Conservation (phyloP, 2,329 filamentous ascomycete species). For the Pseudopithomyces maydicus region DNA sequence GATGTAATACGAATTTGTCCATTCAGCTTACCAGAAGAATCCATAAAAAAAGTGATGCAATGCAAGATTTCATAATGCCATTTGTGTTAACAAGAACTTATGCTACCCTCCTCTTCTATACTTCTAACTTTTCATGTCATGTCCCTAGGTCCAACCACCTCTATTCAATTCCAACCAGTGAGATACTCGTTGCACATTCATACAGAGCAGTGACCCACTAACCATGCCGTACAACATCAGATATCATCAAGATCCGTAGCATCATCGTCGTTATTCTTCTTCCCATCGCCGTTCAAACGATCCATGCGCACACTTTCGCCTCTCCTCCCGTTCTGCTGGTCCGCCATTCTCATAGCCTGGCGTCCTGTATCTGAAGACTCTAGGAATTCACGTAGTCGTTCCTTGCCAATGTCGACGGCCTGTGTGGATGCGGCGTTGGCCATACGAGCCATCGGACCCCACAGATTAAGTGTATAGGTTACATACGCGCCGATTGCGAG, state of each 20-base stretch:
- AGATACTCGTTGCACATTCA: background rate
- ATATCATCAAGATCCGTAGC: constrained; percentile 42
- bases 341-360: constrained; percentile 76
- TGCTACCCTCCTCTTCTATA: background rate
- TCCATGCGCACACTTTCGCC: constrained; percentile 42
- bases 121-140: background rate
- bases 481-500: constrained; percentile 79
- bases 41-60: too few species aligned
- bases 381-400: constrained; percentile 86
- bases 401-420: constrained; percentile 88
- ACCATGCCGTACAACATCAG: constrained; percentile 21
- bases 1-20: too few species aligned
- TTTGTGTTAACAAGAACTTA: background rate
- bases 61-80: background rate
- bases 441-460: constrained; percentile 96
- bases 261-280: constrained; percentile 40
- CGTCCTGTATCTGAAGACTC: constrained; percentile 84
- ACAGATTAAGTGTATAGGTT: constrained; percentile 91
- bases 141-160: background rate
- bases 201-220: background rate
- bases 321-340: constrained; percentile 15
- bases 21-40: too few species aligned
- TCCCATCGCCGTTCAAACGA: constrained; percentile 49
- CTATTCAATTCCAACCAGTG: background rate
- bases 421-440: constrained; percentile 85